A percentile compares a stretch with the other conserved stretches of the same genome.
phyloP scores from a whole-genome alignment of 1,284 basidiomycete genomes.

The Irpex sp. region DNA sequence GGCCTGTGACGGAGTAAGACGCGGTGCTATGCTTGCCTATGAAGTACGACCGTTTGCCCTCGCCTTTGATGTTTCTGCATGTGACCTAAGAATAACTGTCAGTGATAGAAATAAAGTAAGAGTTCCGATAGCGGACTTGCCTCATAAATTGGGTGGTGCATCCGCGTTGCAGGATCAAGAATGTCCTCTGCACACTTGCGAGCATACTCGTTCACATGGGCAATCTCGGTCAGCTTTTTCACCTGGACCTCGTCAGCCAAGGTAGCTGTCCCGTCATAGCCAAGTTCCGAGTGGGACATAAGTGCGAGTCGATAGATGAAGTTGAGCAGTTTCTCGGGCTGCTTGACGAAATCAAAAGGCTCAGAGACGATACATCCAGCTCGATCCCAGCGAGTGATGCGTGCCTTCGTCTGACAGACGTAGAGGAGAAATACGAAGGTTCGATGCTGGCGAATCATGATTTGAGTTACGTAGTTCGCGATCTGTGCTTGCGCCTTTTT shows the following conservation, averaged over 20 bases:
- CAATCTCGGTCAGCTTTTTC: background rate
- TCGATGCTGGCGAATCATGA: slow-evolving; percentile 16
- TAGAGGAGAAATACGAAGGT: slow-evolving; percentile 14
- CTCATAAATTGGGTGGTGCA: background rate
- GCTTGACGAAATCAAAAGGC: slow-evolving; percentile 9
- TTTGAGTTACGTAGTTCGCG: slow-evolving; percentile 7
- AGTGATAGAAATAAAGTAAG: background rate
- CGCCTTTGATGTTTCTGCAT: background rate
- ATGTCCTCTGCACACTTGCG: background rate
- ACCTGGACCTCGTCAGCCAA: background rate
- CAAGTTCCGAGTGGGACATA: background rate
- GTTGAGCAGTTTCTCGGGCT: slow-evolving; percentile 5
- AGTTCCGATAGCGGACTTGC: background rate
- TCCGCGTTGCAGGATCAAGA: background rate
- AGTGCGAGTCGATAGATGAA: slow-evolving; percentile 2
- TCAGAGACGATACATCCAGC: slow-evolving; percentile 15
- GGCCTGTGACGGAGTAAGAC: background rate
- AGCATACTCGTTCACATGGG: background rate
- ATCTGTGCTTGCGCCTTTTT: slow-evolving; percentile 8
- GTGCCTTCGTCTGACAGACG: slow-evolving; percentile 7
- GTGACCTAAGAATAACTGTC: background rate
- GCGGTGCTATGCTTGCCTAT: background rate
- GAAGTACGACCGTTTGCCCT: background rate
- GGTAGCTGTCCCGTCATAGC: background rate
- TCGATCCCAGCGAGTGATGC: slow-evolving; percentile 19